phyloP scores from a whole-genome alignment of 2,329 filamentous ascomycete species.

The Gnomoniopsis sp. region DNA sequence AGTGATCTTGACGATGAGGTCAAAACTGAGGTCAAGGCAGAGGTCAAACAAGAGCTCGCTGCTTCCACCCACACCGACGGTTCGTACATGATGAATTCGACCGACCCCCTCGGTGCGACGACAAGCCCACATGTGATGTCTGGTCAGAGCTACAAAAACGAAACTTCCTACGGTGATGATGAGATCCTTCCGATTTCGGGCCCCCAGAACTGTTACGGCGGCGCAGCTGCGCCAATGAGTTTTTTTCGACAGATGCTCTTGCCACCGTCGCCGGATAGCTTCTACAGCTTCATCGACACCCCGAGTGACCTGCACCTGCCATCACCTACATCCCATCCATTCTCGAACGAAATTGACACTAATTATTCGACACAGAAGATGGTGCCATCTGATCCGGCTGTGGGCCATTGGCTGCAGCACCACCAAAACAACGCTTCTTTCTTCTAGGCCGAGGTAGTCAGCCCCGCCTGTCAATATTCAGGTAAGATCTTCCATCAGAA shows the following conservation, averaged over 20 bases:
- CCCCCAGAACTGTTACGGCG: background rate
- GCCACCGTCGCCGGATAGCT: conserved; percentile 3
- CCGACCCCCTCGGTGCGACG: background rate
- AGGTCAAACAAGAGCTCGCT: conserved; percentile 15
- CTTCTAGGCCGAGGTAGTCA: conserved; percentile 4
- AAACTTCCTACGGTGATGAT: background rate
- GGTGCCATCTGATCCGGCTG: background rate
- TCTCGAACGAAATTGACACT: conserved; percentile 10
- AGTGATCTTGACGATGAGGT: conserved; percentile 18
- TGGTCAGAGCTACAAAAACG: background rate
- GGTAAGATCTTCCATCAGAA: background rate
- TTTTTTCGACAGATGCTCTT: conserved; percentile 9
- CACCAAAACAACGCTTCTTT: conserved; percentile 9
- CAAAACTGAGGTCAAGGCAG: conserved; percentile 10
- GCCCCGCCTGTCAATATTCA: background rate
- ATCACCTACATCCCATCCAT: conserved; percentile 3
- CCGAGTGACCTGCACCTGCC: background rate
- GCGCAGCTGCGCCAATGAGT: background rate
- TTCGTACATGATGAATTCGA: conserved; percentile 15
- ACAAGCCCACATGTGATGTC: background rate
- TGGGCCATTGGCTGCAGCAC: conserved; percentile 13
- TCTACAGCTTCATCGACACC: conserved; percentile 12
- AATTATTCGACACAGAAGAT: conserved; percentile 14
- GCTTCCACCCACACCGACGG: conserved; percentile 16
- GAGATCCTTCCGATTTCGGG: conserved; percentile 7